phyloP scores from a whole-genome alignment of 495 filamentous ascomycete species.

The Pseudomonodictys pantanalensis region DNA sequence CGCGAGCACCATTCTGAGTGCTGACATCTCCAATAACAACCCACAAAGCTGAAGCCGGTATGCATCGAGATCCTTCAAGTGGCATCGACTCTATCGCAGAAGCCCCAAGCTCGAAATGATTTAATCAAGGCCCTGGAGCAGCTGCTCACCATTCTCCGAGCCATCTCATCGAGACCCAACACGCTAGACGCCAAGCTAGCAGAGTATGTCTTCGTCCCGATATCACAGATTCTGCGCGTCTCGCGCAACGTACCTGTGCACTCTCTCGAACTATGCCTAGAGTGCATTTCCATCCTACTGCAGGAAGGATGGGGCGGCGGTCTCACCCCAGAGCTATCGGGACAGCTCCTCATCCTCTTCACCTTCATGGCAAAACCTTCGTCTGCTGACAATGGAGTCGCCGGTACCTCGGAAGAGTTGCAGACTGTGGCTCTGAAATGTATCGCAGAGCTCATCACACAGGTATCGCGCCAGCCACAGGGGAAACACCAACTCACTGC shows the following conservation, averaged over 20 bases:
- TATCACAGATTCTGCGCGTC: slow-evolving; percentile 80
- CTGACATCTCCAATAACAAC: background rate
- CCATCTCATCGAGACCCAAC: slow-evolving; percentile 49
- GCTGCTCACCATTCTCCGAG: slow-evolving; percentile 53
- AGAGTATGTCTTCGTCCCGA: slow-evolving; percentile 91
- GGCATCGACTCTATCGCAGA: slow-evolving; percentile 59
- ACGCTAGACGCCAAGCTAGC: slow-evolving; percentile 77
- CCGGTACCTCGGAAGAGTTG: slow-evolving; percentile 40
- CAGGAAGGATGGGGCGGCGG: slow-evolving; percentile 70
- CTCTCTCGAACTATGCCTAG: slow-evolving; percentile 70
- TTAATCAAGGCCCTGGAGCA: slow-evolving; percentile 53
- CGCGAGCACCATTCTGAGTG: background rate
- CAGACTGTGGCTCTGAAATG: slow-evolving; percentile 53
- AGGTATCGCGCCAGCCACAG: slow-evolving; percentile 35
- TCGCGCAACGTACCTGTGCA: slow-evolving; percentile 68
- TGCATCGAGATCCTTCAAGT: slow-evolving; percentile 78
- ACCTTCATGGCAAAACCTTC: slow-evolving; percentile 75
- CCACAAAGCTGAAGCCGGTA: slow-evolving; percentile 64
- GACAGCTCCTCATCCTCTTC: slow-evolving; percentile 81
- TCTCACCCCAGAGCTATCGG: slow-evolving; percentile 66
- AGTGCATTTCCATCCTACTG: slow-evolving; percentile 69
- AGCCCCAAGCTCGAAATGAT: slow-evolving; percentile 52
- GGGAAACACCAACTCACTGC: slow-evolving; percentile 48
- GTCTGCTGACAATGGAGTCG: slow-evolving; percentile 33
- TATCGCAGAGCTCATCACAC: slow-evolving; percentile 51